Base-by-base conservation (phyloP, 768 basidiomycete species). In the Lentinus brumalis region DNA sequence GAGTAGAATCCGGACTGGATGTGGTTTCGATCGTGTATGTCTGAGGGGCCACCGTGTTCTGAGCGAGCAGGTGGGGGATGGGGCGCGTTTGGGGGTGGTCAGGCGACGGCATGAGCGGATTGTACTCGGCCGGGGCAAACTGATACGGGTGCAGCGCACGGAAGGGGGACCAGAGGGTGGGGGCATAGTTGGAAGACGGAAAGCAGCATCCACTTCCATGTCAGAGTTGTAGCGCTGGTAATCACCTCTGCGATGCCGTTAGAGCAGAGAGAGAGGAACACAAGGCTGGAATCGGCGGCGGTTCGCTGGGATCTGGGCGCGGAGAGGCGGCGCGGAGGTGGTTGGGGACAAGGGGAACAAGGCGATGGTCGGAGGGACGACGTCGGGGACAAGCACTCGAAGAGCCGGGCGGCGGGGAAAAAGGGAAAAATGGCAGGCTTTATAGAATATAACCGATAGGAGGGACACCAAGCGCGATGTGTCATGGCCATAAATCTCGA, bases 11-110 rank as follows among this genome's bases (percentile, higher is more conserved):
- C 29, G 57, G 59, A 71, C 11, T 73, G 64, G 63, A 74, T 69
- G 67, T 77, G 73, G 66, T 71, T 62, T 65, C 71, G 70, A 74
- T 77, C 72, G 73, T 64, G 65, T 53, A 60, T 63, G 56, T 69
- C 55, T 45, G 46, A 35, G 56, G 56, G 29, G 59, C 1, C 6
- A 54, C 41, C 30, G 66, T 63, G 54, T 49, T 56, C 50, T 56
- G 63, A 9, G 56, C 44, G 41, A 31, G 40, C 8, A 42, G 57
- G 21, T 50, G 51, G 35, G 47, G 52, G 53, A 26, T 50, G 51
- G 40, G 66, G 63, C 53, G 57, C 53, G 58, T 59, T 57, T 46
- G 58, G 56, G 57, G 60, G 26, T 64, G 63, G 62, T 65, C 56
- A n/a, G 56, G 58, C 49, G 58, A 59, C 32, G 62, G 57, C 62